Conservation (phyloP, 1,139 yeast species). For the Chernovozyma sophiae-reginae region DNA sequence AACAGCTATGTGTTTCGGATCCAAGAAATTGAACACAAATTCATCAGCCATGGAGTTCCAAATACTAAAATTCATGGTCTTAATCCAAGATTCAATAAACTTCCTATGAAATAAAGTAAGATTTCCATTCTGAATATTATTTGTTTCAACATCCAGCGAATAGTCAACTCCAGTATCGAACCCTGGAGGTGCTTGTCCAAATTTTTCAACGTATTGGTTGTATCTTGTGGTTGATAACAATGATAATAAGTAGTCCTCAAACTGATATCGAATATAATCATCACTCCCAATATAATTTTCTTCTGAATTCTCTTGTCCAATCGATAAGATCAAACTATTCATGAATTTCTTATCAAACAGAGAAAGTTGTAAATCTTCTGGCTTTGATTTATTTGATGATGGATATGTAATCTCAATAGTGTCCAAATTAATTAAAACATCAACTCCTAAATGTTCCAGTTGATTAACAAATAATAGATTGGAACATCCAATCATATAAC, state of each 20-base stretch:
- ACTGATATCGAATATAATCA: slow-evolving; percentile 80
- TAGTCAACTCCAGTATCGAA: slow-evolving; percentile 20
- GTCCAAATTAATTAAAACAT: slow-evolving; percentile 37
- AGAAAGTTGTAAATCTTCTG: slow-evolving; percentile 49
- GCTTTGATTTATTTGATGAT: slow-evolving; percentile 30
- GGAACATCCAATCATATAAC: slow-evolving; percentile 83
- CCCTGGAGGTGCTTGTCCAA: slow-evolving; percentile 42
- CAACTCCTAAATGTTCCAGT: slow-evolving; percentile 51
- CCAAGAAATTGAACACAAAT: slow-evolving; percentile 81
- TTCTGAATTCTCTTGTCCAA: slow-evolving; percentile 12
- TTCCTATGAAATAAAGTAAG: slow-evolving; percentile 41
- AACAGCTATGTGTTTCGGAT: slow-evolving; percentile 63
- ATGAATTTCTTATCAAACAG: slow-evolving; percentile 74
- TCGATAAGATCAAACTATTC: slow-evolving; percentile 29
- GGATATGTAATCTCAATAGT: slow-evolving; percentile 42
- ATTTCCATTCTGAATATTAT: slow-evolving; percentile 24
- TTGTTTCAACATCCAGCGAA: slow-evolving; percentile 8
- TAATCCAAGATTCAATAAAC: slow-evolving; percentile 64
- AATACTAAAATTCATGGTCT: slow-evolving; percentile 62
- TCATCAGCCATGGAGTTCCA: slow-evolving; percentile 80
- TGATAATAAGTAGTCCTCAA: slow-evolving; percentile 85
- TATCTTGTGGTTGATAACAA: slow-evolving; percentile 70
- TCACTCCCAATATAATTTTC: slow-evolving; percentile 64
- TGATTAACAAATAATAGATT: slow-evolving; percentile 75
- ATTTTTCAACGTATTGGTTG: slow-evolving; percentile 51